Percentiles rank a stretch among this genome's conserved stretches.
These are phyloP conservation scores for Phytophthora ohioensis DNA, from an alignment of 352 stramenopile genomes.

Conservation along the genomic window DNA sequence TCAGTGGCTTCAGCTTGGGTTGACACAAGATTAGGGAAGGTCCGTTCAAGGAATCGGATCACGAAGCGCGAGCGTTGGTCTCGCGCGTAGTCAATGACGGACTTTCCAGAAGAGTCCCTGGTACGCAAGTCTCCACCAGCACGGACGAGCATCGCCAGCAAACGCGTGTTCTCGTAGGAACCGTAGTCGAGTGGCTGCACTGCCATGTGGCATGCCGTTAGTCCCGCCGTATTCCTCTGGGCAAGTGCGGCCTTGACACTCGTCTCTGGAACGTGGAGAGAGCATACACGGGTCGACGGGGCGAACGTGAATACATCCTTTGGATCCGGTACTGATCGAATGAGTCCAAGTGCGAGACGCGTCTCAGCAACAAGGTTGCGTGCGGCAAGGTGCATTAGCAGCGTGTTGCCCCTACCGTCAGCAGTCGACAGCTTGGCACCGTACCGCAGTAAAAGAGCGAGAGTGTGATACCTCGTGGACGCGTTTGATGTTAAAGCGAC, in stretches of 20 bases:
- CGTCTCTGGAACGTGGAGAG: slow-evolving; percentile 51
- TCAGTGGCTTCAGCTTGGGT: slow-evolving; percentile 21
- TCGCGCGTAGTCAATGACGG: slow-evolving; percentile 64
- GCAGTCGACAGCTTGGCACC: slow-evolving; percentile 56
- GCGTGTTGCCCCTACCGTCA: slow-evolving; percentile 65
- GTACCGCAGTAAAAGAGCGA: slow-evolving; percentile 67
- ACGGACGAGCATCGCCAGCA: slow-evolving; percentile 60
- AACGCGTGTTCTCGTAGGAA: slow-evolving; percentile 69
- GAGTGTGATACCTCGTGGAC: slow-evolving; percentile 41
- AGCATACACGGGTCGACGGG: slow-evolving; percentile 41
- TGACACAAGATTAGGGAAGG: slow-evolving; percentile 41
- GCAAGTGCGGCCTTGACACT: slow-evolving; percentile 57
- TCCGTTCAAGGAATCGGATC: slow-evolving; percentile 55
- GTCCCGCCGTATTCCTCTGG: slow-evolving; percentile 49
- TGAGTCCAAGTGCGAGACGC: slow-evolving; percentile 54
- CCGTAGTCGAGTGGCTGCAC: slow-evolving; percentile 65
- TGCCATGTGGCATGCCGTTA: slow-evolving; percentile 69
- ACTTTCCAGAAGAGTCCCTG: slow-evolving; percentile 49
- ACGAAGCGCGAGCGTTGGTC: slow-evolving; percentile 64
- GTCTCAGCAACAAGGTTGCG: slow-evolving; percentile 60
- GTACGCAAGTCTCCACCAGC: slow-evolving; percentile 47
- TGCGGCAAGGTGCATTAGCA: slow-evolving; percentile 68
- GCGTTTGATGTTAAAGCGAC: slow-evolving; percentile 47
- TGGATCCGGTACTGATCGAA: slow-evolving; percentile 53
- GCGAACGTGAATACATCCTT: slow-evolving; percentile 37